Percentiles rank a stretch among this genome's conserved stretches.
Evolutionary conservation across 1,139 yeast species (phyloP).

Genomic region (Ogataea hybrid): DNA sequence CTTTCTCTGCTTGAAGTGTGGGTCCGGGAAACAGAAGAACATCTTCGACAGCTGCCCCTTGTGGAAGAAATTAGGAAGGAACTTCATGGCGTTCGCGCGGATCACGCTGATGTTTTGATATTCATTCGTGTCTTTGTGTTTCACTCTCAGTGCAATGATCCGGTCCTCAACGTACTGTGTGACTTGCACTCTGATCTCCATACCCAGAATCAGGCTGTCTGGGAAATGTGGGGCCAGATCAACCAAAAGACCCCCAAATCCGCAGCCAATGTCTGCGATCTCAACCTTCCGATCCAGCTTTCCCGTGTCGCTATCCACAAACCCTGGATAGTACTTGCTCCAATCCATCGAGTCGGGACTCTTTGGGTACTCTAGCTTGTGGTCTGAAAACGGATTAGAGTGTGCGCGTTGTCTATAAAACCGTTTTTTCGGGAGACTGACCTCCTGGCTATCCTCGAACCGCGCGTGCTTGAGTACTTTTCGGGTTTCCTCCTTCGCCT

Average conservation of each 20-base stretch:
- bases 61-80: slow-evolving; percentile 86
- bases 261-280: slow-evolving; percentile 97
- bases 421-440: slow-evolving; percentile 75
- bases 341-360: slow-evolving; percentile 87
- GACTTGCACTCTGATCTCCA: slow-evolving; percentile 98
- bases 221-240: slow-evolving; percentile 80
- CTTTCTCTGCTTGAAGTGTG: slow-evolving; percentile 95
- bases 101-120: slow-evolving; percentile 87
- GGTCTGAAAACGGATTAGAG: slow-evolving; percentile 96
- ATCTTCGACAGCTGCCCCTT: slow-evolving; percentile 81
- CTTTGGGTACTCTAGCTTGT: slow-evolving; percentile 81
- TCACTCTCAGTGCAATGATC: slow-evolving; percentile 78
- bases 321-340: slow-evolving; percentile 70
- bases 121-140: slow-evolving; percentile 33
- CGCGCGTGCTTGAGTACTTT: slow-evolving; percentile 29
- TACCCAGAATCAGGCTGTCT: slow-evolving; percentile 73
- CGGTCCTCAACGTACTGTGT: slow-evolving; percentile 96
- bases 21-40: slow-evolving; percentile 99
- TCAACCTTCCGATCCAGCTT: slow-evolving; percentile 61
- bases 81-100: slow-evolving; percentile 97
- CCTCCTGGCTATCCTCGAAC: slow-evolving; percentile 21
- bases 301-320: slow-evolving; percentile 41
- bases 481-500: slow-evolving; percentile 31
- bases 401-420: slow-evolving; percentile 97
- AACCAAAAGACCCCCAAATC: slow-evolving; percentile 89